phyloP scores from a whole-genome alignment of 441 rosid species.

The Populus tomentosa region DNA sequence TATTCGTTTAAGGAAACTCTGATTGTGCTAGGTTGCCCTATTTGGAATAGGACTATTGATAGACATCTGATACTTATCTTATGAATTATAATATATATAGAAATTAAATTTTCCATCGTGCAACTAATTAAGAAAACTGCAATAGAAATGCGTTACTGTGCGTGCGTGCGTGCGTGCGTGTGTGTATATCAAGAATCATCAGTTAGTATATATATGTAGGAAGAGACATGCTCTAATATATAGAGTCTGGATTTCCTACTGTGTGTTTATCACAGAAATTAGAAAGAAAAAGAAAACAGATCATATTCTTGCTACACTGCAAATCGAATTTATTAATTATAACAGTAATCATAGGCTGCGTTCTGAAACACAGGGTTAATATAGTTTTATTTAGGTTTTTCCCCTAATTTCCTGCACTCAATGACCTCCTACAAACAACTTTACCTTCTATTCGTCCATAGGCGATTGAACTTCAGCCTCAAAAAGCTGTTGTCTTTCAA shows the following conservation, averaged over 20 bases:
- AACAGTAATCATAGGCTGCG: no score
- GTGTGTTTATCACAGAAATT: background rate
- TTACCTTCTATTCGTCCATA: background rate
- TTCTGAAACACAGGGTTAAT: no score
- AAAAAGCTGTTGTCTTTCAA: background rate
- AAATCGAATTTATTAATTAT: no score
- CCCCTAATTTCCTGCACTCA: background rate
- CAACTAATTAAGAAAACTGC: background rate
- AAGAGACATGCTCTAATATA: background rate
- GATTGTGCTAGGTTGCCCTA: background rate
- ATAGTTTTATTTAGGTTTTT: no score
- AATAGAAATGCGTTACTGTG: background rate
- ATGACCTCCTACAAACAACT: background rate
- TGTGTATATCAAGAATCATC: background rate
- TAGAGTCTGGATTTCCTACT: background rate
- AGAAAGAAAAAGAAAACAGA: no score
- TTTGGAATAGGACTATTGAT: background rate
- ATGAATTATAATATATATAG: background rate
- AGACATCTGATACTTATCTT: background rate
- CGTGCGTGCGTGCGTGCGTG: no score
- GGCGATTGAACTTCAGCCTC: background rate
- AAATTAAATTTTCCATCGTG: background rate
- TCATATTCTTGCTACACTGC: no score
- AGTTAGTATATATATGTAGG: background rate
- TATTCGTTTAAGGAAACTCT: background rate